Base-by-base conservation (phyloP, 805 yeast species). In the Starmerella scarabaei region DNA sequence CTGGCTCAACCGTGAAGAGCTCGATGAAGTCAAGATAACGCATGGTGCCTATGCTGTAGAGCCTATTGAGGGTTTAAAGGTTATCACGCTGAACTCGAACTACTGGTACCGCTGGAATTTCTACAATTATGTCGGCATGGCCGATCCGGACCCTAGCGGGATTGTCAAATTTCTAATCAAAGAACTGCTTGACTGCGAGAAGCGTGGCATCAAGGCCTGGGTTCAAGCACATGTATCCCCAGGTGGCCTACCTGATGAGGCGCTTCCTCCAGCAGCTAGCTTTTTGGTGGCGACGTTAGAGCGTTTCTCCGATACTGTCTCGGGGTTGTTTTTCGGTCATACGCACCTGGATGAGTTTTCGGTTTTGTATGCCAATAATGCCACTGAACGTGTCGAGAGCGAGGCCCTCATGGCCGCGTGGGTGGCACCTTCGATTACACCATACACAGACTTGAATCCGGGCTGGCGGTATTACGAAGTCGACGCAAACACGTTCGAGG, bases 391-490 rank as follows among this genome's bases (percentile, higher is more conserved):
- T 39, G 58, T 64, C 19, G 63, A 64, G 27, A 69, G 64, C 4
- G 60, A 62, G 27, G 75, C 72, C 4, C 48, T 76, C 26, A 68
- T 69, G 49, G 66, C 72, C 61, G 77, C 79, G 1, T 77, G 78
- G 75, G 66, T 77, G 41, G 67, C 72, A 3, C 84, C 75, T 43
- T 73, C 82, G 0, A 70, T 78, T 30, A 75, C 83, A 6, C 81
- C 84, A 7, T 64, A 66, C 52, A 58, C 64, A 6, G 65, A 72
- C 36, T 66, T 69, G 48, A 78, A 78, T 55, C 86, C 86, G 5
- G 68, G 75, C 17, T 78, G 82, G 80, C 69, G 80, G 55, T 77
- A 75, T 59, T 79, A 78, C 52, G 74, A 73, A 48, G 75, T 78
- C 39, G 83, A 78, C 54, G 59, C 68, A 18, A 58, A 68, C 47